Base-by-base conservation (phyloP, 106 monocot species). In the Apostasia ramifera region DNA sequence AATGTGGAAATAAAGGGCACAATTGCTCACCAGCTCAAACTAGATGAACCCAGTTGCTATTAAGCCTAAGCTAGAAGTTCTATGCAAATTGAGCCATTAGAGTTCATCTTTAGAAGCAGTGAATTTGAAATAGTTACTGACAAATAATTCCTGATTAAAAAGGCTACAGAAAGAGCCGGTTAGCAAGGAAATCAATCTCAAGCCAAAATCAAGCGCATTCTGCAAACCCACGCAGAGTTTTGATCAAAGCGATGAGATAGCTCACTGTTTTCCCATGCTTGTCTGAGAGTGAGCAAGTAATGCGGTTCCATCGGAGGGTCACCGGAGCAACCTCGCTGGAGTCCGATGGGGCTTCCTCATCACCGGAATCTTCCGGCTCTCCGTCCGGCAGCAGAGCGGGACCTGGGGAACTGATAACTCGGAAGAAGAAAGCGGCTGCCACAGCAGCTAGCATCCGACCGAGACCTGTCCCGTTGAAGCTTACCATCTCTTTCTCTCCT, bases 201-300 rank as follows among this genome's bases (percentile, higher is more conserved):
- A 59, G 59, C 59, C 40, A 59, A 6, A 37, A 62, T 44, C 8
- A 62, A 40, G 40, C 40, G 59, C 59, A 61, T 2, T 44, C 4
- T 44, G 61, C 44, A 43, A 13, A 13, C 3, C 61, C 12, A 8
- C 10, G 44, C 44, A 59, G 37, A 59, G 59, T 59, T 40, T 59
- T 2, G 59, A 40, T 44, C 10, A 62, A n/a, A 44, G 44, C 8
- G 62, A 62, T 39, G 6, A 60, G 62, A 62, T 44, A 65, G 14
- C 70, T 83, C 51, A 90, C 90, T 38, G 70, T 78, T 15, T 77
- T 78, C 11, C 90, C 83, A 0, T 71, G 85, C 74, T 83, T 90
- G 72, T 90, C 86, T 38, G 85, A 83, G 66, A 90, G 83, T 66
- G 70, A 69, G 72, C 90, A 90, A 54, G 83, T 83, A 75, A 90